These are phyloP conservation scores for Raphidocelis subcapitata DNA, from an alignment of 139 green algal genomes.

Conservation along the genomic window DNA sequence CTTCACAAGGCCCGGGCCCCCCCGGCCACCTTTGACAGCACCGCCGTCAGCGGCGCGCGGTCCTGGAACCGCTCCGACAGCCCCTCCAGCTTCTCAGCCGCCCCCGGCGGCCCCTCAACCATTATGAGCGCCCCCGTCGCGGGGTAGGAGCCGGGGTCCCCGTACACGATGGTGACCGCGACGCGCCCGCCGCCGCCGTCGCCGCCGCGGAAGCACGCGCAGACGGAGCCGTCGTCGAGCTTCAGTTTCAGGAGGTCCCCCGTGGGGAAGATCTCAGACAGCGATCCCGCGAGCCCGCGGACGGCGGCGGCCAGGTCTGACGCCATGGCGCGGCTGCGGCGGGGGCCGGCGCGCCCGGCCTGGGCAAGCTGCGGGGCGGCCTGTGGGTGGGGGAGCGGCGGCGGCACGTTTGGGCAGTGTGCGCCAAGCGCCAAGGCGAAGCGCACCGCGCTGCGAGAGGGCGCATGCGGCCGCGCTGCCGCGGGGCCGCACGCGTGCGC, in stretches of 20 bases:
- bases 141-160: conserved; percentile 26
- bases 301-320: background rate
- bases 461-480: no score
- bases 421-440: no score
- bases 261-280: conserved; percentile 11
- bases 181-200: conserved; percentile 5
- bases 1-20: no score
- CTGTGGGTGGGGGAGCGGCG: no score
- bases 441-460: no score
- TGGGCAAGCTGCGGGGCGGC: no score
- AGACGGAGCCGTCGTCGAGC: conserved; percentile 3
- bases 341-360: background rate
- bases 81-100: background rate
- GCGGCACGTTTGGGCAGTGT: no score
- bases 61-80: conserved; percentile 30
- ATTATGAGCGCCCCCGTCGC: conserved; percentile 13
- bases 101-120: conserved; percentile 9
- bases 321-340: background rate
- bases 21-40: conserved; percentile 26
- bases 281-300: background rate
- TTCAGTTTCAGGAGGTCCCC: conserved; percentile 2
- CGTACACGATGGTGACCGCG: conserved; percentile 19
- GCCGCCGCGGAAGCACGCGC: background rate
- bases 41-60: conserved; percentile 10
- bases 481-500: no score